A percentile compares a stretch with the other conserved stretches of the same genome.
Evolutionary conservation across 2,329 filamentous ascomycete genomes (phyloP).

Genomic region (Knufia fluminis): DNA sequence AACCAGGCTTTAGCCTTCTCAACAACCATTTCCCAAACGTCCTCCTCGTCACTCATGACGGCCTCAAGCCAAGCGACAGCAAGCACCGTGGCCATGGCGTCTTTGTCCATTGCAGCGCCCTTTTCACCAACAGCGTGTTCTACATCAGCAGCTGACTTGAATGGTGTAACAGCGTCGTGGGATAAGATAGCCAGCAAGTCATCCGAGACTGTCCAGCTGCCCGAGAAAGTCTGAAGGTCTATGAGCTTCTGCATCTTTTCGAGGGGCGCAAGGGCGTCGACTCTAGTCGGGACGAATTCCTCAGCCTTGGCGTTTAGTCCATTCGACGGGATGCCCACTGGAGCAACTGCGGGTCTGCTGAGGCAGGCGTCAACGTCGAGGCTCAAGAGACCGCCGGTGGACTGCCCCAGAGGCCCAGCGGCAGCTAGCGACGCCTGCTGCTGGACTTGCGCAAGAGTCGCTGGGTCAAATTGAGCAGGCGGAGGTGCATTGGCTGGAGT

Average conservation of each 20-base stretch:
- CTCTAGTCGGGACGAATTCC: neutral
- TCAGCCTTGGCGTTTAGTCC: neutral
- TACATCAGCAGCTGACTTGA: constrained; percentile 2
- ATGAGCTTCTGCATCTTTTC: constrained; percentile 39
- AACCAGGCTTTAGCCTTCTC: constrained; percentile 51
- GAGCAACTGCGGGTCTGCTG: neutral
- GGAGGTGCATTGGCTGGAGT: too few species aligned
- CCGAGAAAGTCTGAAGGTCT: constrained; percentile 47
- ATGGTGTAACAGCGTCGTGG: neutral
- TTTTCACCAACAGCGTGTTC: constrained; percentile 2
- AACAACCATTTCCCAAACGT: constrained; percentile 56
- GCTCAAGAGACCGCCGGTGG: too few species aligned
- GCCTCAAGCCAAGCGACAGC: constrained; percentile 43
- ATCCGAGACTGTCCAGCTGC: constrained; percentile 40
- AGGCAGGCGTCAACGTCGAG: neutral
- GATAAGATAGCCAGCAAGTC: constrained; percentile 21
- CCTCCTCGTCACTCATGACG: constrained; percentile 38
- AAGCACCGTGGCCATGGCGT: constrained; percentile 29
- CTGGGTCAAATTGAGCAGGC: too few species aligned
- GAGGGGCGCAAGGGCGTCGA: neutral
- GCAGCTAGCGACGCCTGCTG: too few species aligned
- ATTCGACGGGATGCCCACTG: neutral
- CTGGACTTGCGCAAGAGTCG: too few species aligned
- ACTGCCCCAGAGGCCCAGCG: too few species aligned
- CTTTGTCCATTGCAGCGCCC: neutral